Evolutionary conservation across 768 basidiomycete species (phyloP).

Genomic region (Omphalotus guepiniiformis): DNA sequence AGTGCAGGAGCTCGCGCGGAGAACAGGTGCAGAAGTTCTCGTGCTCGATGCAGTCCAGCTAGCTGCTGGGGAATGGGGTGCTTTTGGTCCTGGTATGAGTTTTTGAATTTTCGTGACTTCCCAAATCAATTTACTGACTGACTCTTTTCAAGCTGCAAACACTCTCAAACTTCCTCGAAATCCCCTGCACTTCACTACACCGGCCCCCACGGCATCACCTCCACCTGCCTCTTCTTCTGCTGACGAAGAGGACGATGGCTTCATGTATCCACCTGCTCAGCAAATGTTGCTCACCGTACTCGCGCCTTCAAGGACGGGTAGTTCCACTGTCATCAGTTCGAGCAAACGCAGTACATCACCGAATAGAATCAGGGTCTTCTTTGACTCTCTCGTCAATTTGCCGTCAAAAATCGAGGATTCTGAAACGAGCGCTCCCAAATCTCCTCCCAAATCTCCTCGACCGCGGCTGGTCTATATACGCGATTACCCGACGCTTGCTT

Average conservation of each 20-base stretch:
- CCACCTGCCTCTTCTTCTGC: slow-evolving; percentile 24
- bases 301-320: slow-evolving; percentile 31
- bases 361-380: slow-evolving; percentile 64
- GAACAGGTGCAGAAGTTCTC: slow-evolving; percentile 75
- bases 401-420: slow-evolving; percentile 27
- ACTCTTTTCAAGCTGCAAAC: slow-evolving; percentile 63
- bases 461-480: slow-evolving; percentile 84
- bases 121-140: slow-evolving; percentile 2
- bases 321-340: slow-evolving; percentile 37
- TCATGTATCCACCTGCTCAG: slow-evolving; percentile 29
- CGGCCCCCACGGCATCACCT: slow-evolving; percentile 16
- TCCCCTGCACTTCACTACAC: slow-evolving; percentile 61
- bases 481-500: slow-evolving; percentile 72
- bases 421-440: slow-evolving; percentile 25
- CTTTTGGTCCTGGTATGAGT: slow-evolving; percentile 68
- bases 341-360: slow-evolving; percentile 42
- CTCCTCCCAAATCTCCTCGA: slow-evolving; percentile 24
- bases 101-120: not conserved
- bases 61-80: slow-evolving; percentile 84
- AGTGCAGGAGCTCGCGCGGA: slow-evolving; percentile 70
- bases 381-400: slow-evolving; percentile 74
- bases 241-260: slow-evolving; percentile 43
- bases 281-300: slow-evolving; percentile 41
- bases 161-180: slow-evolving; percentile 66
- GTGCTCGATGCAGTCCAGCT: slow-evolving; percentile 81